Base-by-base conservation (phyloP, 2,329 filamentous ascomycete genomes). In the Penicillium paneum region DNA sequence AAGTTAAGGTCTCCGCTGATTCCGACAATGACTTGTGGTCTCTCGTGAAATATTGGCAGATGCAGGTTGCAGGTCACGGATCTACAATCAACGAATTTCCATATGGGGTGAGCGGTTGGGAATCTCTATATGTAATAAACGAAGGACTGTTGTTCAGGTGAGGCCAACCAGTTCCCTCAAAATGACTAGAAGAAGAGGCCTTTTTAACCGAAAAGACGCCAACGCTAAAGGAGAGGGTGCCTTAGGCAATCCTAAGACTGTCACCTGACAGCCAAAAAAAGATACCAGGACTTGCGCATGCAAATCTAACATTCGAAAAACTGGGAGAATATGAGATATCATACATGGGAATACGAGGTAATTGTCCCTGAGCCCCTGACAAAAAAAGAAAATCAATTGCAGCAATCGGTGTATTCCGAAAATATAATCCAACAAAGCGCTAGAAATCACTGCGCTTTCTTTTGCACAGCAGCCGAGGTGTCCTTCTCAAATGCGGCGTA, bases 401-500 rank as follows among this genome's bases (percentile, higher is more conserved):
- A 50, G 35, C 40, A 57, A 54, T 52, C 21, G 41, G 28, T 46
- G 39, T 31, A 39, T 38, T 50, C 43, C 46, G 52, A 34, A 52
- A 24, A 47, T 39, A 45, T 24, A 31, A 39, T 36, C 31, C 51
- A 42, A 43, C 24, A 41, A 43, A 40, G 48, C 48, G 34, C 49
- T 46, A 49, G 50, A 41, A 51, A 59, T 63, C 61, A 82, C 74
- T 87, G 81, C 78, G 91, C 74, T 71, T 85, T 96, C 84, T 92
- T 96, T 75, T 95, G 90, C 31, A 88, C 88, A 35, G 85, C 80
- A n/a, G 91, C 90, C 0, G 91, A 90, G 80, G 91, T 96, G 65
- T 97, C 93, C 80, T 96, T 97, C 71, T 95, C 93, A 71, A 97
- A 99, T 1, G 94, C 91, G 59, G 89, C 91, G 72, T 97, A 97